Conservation (phyloP, 176 grass and related monocot genomes). For the Puya raimondii region DNA sequence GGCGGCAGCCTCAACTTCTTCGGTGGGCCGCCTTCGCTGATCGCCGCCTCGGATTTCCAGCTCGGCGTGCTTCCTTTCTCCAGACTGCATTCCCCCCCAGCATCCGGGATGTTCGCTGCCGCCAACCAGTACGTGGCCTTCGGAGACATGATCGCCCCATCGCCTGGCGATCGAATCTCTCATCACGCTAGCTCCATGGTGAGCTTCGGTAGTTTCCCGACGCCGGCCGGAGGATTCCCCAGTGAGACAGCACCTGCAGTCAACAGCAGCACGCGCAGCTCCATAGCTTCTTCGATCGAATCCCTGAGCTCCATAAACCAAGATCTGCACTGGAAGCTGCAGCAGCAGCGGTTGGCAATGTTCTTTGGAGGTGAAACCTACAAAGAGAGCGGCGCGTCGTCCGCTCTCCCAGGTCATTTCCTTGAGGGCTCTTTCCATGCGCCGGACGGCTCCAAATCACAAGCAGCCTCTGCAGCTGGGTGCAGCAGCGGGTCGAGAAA, state of each 20-base stretch:
- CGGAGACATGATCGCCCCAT: constrained; percentile 32
- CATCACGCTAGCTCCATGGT: constrained; percentile 3
- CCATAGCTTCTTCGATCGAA: constrained; percentile 82
- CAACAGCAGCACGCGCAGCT: constrained; percentile 28
- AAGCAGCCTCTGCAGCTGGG: neutral
- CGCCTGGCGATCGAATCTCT: constrained; percentile 9
- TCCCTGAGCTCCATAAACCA: constrained; percentile 98
- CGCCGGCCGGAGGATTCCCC: neutral
- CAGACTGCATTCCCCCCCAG: constrained; percentile 22
- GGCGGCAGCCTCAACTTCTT: constrained; percentile 28
- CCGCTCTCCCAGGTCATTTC: neutral
- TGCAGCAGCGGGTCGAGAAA: constrained; percentile 6
- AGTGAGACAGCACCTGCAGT: constrained; percentile 2
- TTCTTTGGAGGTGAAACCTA: constrained; percentile 37
- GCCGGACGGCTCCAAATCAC: neutral
- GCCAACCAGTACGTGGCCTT: constrained; percentile 48
- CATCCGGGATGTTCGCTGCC: constrained; percentile 8
- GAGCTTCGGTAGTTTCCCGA: neutral
- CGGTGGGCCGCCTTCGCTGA: neutral
- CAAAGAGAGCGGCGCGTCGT: neutral
- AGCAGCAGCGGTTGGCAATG: constrained; percentile 75
- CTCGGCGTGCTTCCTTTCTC: constrained; percentile 33
- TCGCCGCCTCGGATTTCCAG: constrained; percentile 28
- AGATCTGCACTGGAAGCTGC: constrained; percentile 92
- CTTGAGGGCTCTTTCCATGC: neutral